Evolutionary conservation across 805 yeast genomes (phyloP).

Genomic region (Lachancea quebecensis): DNA sequence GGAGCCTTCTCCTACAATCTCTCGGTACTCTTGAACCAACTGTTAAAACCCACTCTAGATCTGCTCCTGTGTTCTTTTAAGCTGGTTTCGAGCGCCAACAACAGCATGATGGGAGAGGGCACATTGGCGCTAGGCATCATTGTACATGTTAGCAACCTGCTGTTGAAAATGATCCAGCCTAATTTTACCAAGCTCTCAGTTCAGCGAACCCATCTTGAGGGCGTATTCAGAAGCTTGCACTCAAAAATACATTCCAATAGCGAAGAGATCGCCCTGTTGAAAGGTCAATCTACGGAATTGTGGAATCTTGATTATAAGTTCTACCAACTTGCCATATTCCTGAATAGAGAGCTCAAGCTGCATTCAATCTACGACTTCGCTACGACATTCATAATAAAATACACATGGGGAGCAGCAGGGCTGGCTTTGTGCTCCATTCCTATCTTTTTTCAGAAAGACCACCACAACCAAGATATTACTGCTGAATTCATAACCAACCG

Average conservation of each 20-base stretch:
- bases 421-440: conserved; percentile 82
- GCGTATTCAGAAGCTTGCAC: conserved; percentile 75
- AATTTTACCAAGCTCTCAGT: conserved; percentile 79
- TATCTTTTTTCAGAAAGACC: conserved; percentile 52
- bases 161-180: conserved; percentile 74
- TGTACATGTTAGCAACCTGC: conserved; percentile 72
- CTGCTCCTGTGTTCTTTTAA: conserved; percentile 74
- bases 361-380: conserved; percentile 76
- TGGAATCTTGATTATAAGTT: conserved; percentile 72
- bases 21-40: conserved; percentile 71
- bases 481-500: conserved; percentile 88
- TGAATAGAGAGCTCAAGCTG: conserved; percentile 67
- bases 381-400: conserved; percentile 82
- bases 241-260: conserved; percentile 69
- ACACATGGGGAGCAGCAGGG: conserved; percentile 95
- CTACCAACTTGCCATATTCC: conserved; percentile 72
- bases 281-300: conserved; percentile 75
- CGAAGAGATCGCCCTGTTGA: conserved; percentile 82
- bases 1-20: conserved; percentile 65
- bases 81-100: conserved; percentile 42
- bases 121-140: conserved; percentile 70
- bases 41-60: conserved; percentile 78
- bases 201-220: conserved; percentile 72
- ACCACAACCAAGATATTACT: conserved; percentile 37
- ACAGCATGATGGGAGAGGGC: conserved; percentile 55